phyloP scores from a whole-genome alignment of 257 asterid genomes.

The Fraxinus quadrangulata region DNA sequence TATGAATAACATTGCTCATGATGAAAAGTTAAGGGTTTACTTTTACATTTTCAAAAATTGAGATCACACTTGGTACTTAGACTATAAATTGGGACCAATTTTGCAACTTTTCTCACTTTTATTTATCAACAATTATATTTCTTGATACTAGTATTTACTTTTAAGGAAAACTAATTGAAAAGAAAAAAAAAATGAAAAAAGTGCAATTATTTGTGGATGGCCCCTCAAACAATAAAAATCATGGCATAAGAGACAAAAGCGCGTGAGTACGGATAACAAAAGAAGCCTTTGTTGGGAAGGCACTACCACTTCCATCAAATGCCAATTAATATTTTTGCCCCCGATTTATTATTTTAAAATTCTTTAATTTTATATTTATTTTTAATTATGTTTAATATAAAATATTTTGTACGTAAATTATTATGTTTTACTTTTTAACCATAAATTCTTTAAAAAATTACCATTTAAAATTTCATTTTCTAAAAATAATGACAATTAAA shows the following conservation, averaged over 20 bases:
- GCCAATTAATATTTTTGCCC: not conserved
- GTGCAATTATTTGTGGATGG: not conserved
- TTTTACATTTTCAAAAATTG: not conserved
- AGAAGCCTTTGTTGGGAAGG: conserved; percentile 5
- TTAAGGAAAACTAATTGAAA: not conserved
- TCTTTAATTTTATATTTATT: too few species aligned
- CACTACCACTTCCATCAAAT: not conserved
- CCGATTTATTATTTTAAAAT: too few species aligned
- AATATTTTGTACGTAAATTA: too few species aligned
- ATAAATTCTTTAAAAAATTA: too few species aligned
- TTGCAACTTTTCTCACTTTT: not conserved
- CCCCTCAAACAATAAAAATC: not conserved
- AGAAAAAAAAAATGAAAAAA: too few species aligned
- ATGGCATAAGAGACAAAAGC: not conserved
- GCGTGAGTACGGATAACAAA: not conserved
- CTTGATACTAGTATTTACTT: too few species aligned
- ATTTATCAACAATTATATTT: too few species aligned
- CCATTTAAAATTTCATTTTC: too few species aligned
- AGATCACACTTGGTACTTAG: not conserved
- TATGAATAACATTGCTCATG: not conserved
- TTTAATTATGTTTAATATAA: too few species aligned
- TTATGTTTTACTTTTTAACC: too few species aligned
- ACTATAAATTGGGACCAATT: not conserved
- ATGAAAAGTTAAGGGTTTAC: not conserved
- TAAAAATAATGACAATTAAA: too few species aligned